Evolutionary conservation across 1,284 basidiomycete species (phyloP), one percentile per base, ranked within the genome.

Genomic region (Cystobasidium sp.): DNA sequence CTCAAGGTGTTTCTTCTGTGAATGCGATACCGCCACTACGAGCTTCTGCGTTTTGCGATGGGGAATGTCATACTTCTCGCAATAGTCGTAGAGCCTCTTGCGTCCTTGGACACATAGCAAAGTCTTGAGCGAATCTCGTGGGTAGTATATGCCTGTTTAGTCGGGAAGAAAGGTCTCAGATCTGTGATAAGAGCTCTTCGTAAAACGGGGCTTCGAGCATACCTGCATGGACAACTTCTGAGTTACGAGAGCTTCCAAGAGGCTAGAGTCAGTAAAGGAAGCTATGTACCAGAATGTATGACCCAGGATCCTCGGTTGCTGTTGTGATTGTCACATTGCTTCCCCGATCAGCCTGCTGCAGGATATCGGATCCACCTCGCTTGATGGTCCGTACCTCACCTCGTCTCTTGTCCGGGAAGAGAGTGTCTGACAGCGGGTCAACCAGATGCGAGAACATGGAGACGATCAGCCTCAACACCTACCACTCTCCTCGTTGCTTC

Each of bases 201-300:
- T 20, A 56, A 51, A 16, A 20, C 49, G 49, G 16, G 31, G 7
- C 53, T 24, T 12, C 12, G 92, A 75, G 39, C 47, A 24, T 55
- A 68, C 72, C 72, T 61, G 93, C 92, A 83, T 97, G 95, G 55
- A 97, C 91, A 16, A 99, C 96, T 80, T 98, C 96, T 0, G 93
- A 96, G 81, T 97, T 97, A 22, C 96, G 89, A 49, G 94, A 94
- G 81, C 92, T 94, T 75, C 24, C 12, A 20, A 74, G 16, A 75
- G 47, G 10, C 74, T 0, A 76, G 78, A 14, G 76, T 77, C 7
- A 75, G 73, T 24, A 72, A 70, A 75, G 72, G 16, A 74, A 2
- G 3, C 9, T 44, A 77, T 67, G 0, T 39, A 74, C 56, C 66
- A 37, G 71, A 56, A 46, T 65, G 71, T 56, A 58, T 71, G 24